phyloP scores from a whole-genome alignment of 805 yeast genomes.

The Pichia nanzhaoensis region DNA sequence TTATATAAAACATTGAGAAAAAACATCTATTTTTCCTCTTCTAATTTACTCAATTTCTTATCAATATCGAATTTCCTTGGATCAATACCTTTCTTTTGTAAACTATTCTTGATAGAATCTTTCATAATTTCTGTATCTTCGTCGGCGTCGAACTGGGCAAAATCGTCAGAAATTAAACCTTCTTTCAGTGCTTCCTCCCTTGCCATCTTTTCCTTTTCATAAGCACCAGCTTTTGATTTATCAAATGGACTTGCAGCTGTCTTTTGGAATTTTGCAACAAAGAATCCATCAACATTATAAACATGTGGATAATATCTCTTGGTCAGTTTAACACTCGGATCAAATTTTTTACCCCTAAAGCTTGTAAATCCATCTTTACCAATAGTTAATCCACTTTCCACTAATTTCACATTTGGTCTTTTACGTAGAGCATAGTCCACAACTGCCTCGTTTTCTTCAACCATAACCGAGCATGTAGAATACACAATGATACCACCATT shows the following conservation, averaged over 20 bases:
- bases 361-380: conserved; percentile 96
- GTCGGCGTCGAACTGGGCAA: conserved; percentile 70
- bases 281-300: conserved; percentile 97
- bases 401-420: conserved; percentile 92
- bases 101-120: conserved; percentile 55
- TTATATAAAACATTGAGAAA: neutral
- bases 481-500: conserved; percentile 94
- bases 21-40: neutral
- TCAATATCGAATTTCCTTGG: conserved; percentile 40
- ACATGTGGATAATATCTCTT: conserved; percentile 98
- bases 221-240: conserved; percentile 79
- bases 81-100: conserved; percentile 68
- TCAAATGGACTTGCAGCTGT: conserved; percentile 81
- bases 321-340: conserved; percentile 67
- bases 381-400: conserved; percentile 84
- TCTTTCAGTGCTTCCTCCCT: conserved; percentile 72
- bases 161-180: conserved; percentile 79
- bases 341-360: conserved; percentile 87
- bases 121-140: conserved; percentile 70
- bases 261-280: conserved; percentile 93
- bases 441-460: conserved; percentile 97
- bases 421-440: conserved; percentile 96
- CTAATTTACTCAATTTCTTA: conserved; percentile 19
- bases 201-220: conserved; percentile 77
- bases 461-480: conserved; percentile 97